Conservation (phyloP, 73 alveolate species). For the Paramecium pentaurelia region DNA sequence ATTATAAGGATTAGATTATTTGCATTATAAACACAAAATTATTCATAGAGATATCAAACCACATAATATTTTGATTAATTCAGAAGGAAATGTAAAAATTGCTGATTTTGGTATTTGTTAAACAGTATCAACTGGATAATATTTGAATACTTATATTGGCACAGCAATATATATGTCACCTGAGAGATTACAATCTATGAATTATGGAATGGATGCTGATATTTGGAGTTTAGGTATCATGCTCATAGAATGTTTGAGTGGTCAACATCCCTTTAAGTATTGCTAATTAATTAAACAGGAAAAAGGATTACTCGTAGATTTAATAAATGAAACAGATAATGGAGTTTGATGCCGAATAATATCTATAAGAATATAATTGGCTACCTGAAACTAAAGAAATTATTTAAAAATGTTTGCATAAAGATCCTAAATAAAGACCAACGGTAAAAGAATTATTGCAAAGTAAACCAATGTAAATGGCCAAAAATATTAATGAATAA, state of each 20-base stretch:
- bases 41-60: constrained; percentile 93
- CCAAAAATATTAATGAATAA: constrained; percentile 13
- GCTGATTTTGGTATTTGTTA: constrained; percentile 94
- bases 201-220: constrained; percentile 89
- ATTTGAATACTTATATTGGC: constrained; percentile 86
- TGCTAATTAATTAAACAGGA: not conserved
- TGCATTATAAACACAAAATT: constrained; percentile 78
- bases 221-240: constrained; percentile 94
- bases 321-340: not conserved
- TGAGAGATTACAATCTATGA: constrained; percentile 90
- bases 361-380: not conserved
- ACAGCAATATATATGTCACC: constrained; percentile 95
- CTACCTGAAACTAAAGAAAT: constrained; percentile 18
- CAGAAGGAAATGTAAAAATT: constrained; percentile 79
- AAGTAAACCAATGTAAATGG: constrained; percentile 46
- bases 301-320: not conserved
- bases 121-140: constrained; percentile 63
- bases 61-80: constrained; percentile 83
- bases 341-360: not conserved
- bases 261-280: constrained; percentile 73
- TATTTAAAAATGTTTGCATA: not conserved
- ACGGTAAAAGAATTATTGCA: not conserved
- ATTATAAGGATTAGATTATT: constrained; percentile 76
- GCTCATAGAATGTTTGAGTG: constrained; percentile 88
- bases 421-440: constrained; percentile 32